Percentiles rank a stretch among this genome's conserved stretches.
Conservation (phyloP, 2,329 filamentous ascomycete species). For the Trichoderma sp. region DNA sequence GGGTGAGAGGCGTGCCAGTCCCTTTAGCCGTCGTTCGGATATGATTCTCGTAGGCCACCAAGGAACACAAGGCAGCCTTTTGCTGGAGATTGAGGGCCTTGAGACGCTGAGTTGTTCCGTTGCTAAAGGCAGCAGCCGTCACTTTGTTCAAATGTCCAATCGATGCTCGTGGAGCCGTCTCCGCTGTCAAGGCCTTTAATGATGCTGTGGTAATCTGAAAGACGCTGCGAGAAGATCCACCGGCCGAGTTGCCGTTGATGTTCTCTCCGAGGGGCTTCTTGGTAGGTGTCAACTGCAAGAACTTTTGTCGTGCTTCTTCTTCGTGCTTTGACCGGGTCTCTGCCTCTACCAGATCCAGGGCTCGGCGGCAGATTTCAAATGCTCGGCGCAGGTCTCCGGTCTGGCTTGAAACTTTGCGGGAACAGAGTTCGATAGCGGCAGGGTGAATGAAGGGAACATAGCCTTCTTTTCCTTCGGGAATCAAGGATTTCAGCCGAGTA, state of each 20-base stretch:
- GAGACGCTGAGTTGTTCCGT: constrained; percentile 81
- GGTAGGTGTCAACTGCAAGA: constrained; percentile 65
- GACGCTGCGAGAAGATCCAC: constrained; percentile 44
- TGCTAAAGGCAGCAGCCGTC: constrained; percentile 85
- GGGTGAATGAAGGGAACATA: constrained; percentile 90
- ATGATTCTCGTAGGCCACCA: constrained; percentile 82
- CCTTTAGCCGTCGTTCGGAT: constrained; percentile 55
- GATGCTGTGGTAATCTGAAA: constrained; percentile 55
- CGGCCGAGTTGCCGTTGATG: constrained; percentile 60
- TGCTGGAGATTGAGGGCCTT: constrained; percentile 91
- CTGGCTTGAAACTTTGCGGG: constrained; percentile 91
- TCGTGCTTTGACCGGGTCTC: constrained; percentile 78
- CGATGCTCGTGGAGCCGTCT: constrained; percentile 83
- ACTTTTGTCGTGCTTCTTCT: constrained; percentile 58
- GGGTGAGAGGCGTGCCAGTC: constrained; percentile 49
- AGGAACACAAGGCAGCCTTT: constrained; percentile 87
- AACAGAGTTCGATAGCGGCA: constrained; percentile 88
- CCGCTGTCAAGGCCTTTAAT: constrained; percentile 64
- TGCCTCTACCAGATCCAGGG: constrained; percentile 83
- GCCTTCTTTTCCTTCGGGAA: constrained; percentile 59
- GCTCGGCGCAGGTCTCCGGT: constrained; percentile 93
- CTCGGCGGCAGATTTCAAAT: constrained; percentile 88
- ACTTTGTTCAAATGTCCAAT: constrained; percentile 92
- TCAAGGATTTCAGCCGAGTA: constrained; percentile 74
- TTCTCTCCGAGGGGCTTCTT: constrained; percentile 82